Evolutionary conservation across 2,329 filamentous ascomycete species (phyloP).

Genomic region (Talaromyces sp.): DNA sequence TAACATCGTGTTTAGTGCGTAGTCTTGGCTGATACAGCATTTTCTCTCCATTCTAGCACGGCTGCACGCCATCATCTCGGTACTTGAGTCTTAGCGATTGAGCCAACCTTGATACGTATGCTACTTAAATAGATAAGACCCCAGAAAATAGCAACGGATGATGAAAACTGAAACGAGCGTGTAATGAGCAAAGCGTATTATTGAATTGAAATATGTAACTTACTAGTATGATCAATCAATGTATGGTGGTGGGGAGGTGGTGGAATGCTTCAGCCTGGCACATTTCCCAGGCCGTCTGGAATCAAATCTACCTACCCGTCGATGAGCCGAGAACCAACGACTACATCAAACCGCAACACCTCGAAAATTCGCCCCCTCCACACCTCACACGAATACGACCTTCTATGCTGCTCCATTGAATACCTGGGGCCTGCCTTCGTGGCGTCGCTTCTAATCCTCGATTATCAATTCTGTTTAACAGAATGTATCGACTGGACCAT

Average conservation of each 20-base stretch:
- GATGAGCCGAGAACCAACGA: background rate
- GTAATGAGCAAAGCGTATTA: background rate
- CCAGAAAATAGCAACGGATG: background rate
- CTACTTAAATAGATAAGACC: background rate
- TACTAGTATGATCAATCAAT: too few species aligned
- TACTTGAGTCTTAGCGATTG: background rate
- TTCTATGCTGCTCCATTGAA: constrained; percentile 4
- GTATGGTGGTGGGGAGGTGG: constrained; percentile 1
- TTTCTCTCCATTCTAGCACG: background rate
- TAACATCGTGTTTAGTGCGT: background rate
- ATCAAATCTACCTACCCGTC: background rate
- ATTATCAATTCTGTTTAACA: background rate
- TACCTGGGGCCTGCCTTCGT: constrained; percentile 10
- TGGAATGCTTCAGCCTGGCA: constrained; percentile 10
- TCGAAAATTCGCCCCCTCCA: constrained; percentile 1
- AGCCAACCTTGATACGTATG: background rate
- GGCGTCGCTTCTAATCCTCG: constrained; percentile 9
- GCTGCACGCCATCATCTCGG: background rate
- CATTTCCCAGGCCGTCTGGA: background rate
- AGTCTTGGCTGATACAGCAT: too few species aligned
- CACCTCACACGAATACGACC: background rate
- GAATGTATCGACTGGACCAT: constrained; percentile 23
- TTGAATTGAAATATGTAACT: background rate
- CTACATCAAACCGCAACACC: background rate
- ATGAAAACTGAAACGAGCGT: background rate